phyloP scores from a whole-genome alignment of 148 eudicot species.

The Diospyros lotus region DNA sequence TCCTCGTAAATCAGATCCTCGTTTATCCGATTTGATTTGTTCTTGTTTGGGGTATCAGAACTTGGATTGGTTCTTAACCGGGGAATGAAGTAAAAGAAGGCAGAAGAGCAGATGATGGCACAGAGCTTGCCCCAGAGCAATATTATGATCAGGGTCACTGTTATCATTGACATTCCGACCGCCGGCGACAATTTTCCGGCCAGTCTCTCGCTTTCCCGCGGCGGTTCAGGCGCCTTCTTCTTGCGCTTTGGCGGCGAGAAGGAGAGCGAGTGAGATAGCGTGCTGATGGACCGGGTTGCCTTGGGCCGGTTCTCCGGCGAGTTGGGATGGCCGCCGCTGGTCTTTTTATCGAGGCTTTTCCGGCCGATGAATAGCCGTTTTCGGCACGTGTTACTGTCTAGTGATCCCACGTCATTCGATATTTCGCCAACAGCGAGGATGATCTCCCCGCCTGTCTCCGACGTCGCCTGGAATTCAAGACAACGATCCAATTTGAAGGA shows the following conservation, averaged over 20 bases:
- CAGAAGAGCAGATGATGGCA: conserved; percentile 41
- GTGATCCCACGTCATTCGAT: neutral
- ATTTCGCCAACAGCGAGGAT: neutral
- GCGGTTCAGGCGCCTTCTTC: neutral
- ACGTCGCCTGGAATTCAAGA: neutral
- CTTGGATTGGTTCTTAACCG: neutral
- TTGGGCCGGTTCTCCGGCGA: too few species aligned
- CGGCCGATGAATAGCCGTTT: too few species aligned
- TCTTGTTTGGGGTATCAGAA: neutral
- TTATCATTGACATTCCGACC: conserved; percentile 30
- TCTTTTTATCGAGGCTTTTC: too few species aligned
- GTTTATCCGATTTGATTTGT: neutral
- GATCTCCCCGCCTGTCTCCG: neutral
- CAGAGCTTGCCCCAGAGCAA: conserved; percentile 43
- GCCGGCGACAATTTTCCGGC: conserved; percentile 15
- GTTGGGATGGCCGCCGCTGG: too few species aligned
- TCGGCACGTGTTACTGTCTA: neutral
- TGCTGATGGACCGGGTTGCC: neutral
- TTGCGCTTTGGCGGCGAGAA: neutral
- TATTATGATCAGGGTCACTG: conserved; percentile 34
- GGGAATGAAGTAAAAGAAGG: conserved; percentile 36
- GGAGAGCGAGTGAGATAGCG: neutral
- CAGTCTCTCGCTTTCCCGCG: neutral
- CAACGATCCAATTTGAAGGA: neutral
- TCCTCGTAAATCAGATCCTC: conserved; percentile 17